Evolutionary conservation across 2,329 filamentous ascomycete species (phyloP), one percentile per base, ranked within the genome.

Genomic region (Pestalotiopsis sp.): DNA sequence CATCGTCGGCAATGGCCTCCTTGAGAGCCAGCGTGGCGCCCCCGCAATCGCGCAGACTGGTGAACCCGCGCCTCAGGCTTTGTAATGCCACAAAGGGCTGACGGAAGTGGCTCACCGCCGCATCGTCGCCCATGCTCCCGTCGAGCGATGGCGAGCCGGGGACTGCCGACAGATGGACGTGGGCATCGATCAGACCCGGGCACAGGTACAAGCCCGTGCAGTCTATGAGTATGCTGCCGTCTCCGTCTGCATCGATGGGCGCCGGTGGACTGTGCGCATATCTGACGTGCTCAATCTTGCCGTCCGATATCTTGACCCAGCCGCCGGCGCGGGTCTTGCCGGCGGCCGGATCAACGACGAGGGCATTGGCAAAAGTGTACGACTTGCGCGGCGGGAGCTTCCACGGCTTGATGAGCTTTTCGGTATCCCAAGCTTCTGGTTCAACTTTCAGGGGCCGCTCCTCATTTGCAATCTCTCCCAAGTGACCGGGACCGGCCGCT

Each of bases 41-140:
- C 0, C 87, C 88, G 41, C 85, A 87, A 73, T 91, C 88, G 3
- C 88, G 82, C 2, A 87, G 81, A 1, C 81, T 86, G 1, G 88
- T 90, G 77, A 90, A 90, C 1, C 88, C 88, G 20, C 87, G 82
- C 56, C 78, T 75, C 0, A 90, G 81, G 78, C 88, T 89, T 68
- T 86, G 81, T 11, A 75, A 70, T 68, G 79, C 82, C 6, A 86
- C 78, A 68, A 82, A 87, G 0, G 86, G 80, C 72, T 86, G 83
- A 2, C 86, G 79, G 14, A 85, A 77, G 3, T 82, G 75, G 0
- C 81, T 81, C 1, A 80, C 80, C 1, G 75, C 72, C 1, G 76
- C 73, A 25, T 82, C 80, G 23, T 80, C 72, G 31, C 71, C 72
- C 68, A 81, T 78, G 1, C 81, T 73, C 4, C 79, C 78, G 23